Evolutionary conservation across 257 asterid species (phyloP).

Genomic region (Solanum neorickii): DNA sequence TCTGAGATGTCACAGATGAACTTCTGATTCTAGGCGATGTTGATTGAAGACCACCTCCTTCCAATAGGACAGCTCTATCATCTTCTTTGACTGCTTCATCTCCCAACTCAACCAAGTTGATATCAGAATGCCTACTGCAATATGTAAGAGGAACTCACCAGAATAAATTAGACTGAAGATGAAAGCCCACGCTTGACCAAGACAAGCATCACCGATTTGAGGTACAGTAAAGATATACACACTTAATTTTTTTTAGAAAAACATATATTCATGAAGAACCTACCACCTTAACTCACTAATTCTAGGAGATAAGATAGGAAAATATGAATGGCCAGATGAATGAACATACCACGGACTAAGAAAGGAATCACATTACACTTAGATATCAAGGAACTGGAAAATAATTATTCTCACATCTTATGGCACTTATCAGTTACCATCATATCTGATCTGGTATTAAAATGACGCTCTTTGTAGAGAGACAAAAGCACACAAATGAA

Average conservation of each 20-base stretch:
- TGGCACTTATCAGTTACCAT: neutral
- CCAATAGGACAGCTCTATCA: conserved; percentile 65
- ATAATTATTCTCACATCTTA: neutral
- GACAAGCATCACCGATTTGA: neutral
- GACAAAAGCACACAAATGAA: neutral
- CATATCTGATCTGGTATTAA: neutral
- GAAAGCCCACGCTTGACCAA: neutral
- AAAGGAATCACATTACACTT: neutral
- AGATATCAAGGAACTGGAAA: neutral
- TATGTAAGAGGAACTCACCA: conserved; percentile 1
- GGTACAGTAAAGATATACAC: neutral
- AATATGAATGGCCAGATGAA: neutral
- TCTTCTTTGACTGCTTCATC: conserved; percentile 51
- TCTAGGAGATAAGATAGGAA: neutral
- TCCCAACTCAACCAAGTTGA: conserved; percentile 58
- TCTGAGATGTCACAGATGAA: conserved; percentile 49
- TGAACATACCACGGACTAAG: neutral
- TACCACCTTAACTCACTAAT: neutral
- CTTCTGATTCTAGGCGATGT: conserved; percentile 40
- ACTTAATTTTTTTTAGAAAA: neutral
- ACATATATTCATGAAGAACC: neutral
- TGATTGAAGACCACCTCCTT: conserved; percentile 62
- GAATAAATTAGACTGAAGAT: neutral
- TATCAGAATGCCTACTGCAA: conserved; percentile 55
- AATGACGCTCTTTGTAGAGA: neutral